Base-by-base conservation (phyloP, 2,329 filamentous ascomycete species). In the Didymella exigua region DNA sequence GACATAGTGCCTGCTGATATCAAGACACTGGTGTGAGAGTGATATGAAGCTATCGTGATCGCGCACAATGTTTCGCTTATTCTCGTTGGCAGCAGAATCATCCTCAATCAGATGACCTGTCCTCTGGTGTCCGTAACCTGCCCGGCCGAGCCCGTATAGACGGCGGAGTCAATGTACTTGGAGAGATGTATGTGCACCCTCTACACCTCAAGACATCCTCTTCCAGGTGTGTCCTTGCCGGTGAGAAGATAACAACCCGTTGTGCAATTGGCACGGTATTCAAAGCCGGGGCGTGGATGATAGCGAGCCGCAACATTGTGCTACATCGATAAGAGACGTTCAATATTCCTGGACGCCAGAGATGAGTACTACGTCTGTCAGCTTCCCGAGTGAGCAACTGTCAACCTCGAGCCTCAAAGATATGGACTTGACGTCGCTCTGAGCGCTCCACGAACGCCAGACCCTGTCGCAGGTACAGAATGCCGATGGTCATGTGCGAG, bases 291-390 rank as follows among this genome's bases (percentile, higher is more conserved):
- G 18, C 19, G 10, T 48, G 29, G 21, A 29, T 49, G 37, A 36
- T n/a, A 18, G 34, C 18, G 5, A 48, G 37, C 38, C 18, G 43
- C 19, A 16, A 16, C 14, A 1, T 43, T 30, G 43, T 43, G 44
- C n/a, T 19, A 38, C 38, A 10, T 21, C 19, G 38, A 54, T 44
- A 48, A 48, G 30, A 26, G 24, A 38, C 38, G n/a, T 48, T 48
- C 36, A 26, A 26, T 31, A 44, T 48, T 48, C 50, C 44, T 48
- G 14, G 7, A 19, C 4, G 5, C 21, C 5, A 23, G 1, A 23
- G 33, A 48, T 19, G 24, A 36, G 30, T 27, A 38, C 30, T 14
- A 37, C 34, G 16, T n/a, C 11, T 27, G 34, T 23, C 36, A 36
- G 5, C 21, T 6, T 24, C 10, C 11, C 11, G 19, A 30, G 19